Percentiles rank a stretch among this genome's conserved stretches.
phyloP scores from a whole-genome alignment of 371 early-diverging fungal genomes.

The Smittium mucronatum region DNA sequence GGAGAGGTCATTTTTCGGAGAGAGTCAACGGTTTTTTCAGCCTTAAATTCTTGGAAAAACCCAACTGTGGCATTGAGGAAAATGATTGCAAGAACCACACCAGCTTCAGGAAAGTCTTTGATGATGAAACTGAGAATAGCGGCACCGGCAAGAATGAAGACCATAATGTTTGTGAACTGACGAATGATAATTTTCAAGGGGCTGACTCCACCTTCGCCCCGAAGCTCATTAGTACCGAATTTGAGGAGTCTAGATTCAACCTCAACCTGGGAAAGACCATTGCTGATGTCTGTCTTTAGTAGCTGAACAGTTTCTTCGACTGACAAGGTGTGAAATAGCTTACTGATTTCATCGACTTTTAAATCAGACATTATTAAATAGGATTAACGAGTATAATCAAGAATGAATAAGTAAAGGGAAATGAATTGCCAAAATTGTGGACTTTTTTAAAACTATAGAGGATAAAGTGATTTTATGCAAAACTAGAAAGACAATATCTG shows the following conservation, averaged over 20 bases:
- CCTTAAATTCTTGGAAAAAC: slow-evolving; percentile 76
- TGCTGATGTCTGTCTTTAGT: slow-evolving; percentile 40
- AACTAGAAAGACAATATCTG: no score
- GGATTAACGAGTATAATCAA: no score
- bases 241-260: slow-evolving; percentile 37
- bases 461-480: no score
- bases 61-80: slow-evolving; percentile 66
- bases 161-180: slow-evolving; percentile 74
- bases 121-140: slow-evolving; percentile 44
- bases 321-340: slow-evolving; percentile 32
- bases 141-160: slow-evolving; percentile 61
- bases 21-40: slow-evolving; percentile 79
- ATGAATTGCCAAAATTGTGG: no score
- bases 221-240: slow-evolving; percentile 64
- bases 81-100: slow-evolving; percentile 55
- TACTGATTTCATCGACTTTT: no score
- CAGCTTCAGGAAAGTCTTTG: slow-evolving; percentile 47
- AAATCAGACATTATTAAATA: no score
- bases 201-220: slow-evolving; percentile 47
- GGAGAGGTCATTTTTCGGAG: slow-evolving; percentile 67
- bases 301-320: slow-evolving; percentile 39
- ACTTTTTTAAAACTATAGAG: no score
- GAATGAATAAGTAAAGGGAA: no score
- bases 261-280: slow-evolving; percentile 46
- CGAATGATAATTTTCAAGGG: slow-evolving; percentile 56